Evolutionary conservation across 371 early-diverging fungal genomes (phyloP).

Genomic region (Lichtheimia ramosa): DNA sequence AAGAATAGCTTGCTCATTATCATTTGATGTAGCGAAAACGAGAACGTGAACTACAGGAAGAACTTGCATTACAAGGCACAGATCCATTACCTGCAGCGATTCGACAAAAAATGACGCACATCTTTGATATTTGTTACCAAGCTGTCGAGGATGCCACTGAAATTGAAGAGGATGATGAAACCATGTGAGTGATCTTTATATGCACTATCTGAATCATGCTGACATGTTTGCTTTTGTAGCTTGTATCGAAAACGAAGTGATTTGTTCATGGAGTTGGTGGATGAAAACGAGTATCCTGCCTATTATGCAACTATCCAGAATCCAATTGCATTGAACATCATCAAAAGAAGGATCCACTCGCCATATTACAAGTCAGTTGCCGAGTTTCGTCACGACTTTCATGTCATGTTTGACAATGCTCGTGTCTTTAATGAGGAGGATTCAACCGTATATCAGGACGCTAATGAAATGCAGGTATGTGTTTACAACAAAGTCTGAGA

Average conservation of each 20-base stretch:
- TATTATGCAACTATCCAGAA: conserved; percentile 83
- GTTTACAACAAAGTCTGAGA: background rate
- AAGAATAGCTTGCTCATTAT: background rate
- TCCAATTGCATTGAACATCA: conserved; percentile 82
- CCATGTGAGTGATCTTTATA: background rate
- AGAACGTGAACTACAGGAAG: conserved; percentile 21
- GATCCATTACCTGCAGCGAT: conserved; percentile 36
- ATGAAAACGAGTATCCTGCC: conserved; percentile 75
- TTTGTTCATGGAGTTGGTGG: conserved; percentile 76
- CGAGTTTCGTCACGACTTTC: conserved; percentile 62
- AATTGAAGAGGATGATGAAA: conserved; percentile 43
- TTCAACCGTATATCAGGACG: conserved; percentile 79
- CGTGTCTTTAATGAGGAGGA: conserved; percentile 78
- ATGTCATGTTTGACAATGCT: conserved; percentile 82
- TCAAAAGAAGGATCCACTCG: conserved; percentile 62
- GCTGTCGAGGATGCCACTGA: conserved; percentile 55
- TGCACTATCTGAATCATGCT: background rate
- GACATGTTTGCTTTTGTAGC: conserved; percentile 11
- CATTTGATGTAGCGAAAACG: background rate
- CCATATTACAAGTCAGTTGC: conserved; percentile 50
- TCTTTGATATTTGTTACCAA: conserved; percentile 52
- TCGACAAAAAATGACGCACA: conserved; percentile 49
- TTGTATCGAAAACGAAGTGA: conserved; percentile 58
- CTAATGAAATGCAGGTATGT: conserved; percentile 51
- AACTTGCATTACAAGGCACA: conserved; percentile 18